These are phyloP conservation scores for Davidsoniella eucalypti DNA, from an alignment of 2,329 filamentous ascomycete genomes.

Conservation along the genomic window DNA sequence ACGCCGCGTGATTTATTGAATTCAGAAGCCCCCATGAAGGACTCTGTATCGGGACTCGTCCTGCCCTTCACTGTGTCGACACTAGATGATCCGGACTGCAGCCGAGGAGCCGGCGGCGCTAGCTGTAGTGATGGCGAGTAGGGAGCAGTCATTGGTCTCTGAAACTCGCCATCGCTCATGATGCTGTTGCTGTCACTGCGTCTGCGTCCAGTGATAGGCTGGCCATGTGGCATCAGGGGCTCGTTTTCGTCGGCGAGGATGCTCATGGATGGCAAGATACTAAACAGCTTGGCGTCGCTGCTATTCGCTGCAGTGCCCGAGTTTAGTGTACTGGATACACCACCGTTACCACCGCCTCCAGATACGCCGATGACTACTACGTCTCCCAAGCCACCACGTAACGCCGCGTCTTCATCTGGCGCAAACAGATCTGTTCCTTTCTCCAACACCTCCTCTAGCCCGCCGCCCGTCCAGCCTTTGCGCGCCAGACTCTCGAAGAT, in stretches of 20 bases:
- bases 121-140: neutral
- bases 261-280: conserved; percentile 46
- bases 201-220: too few relatives aligned
- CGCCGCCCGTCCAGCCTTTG: conserved; percentile 52
- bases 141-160: neutral
- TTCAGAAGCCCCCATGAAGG: conserved; percentile 37
- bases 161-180: neutral
- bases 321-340: conserved; percentile 14
- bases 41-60: conserved; percentile 22
- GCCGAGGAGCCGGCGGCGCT: too few relatives aligned
- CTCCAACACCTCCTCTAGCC: conserved; percentile 48
- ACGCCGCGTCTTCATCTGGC: conserved; percentile 20
- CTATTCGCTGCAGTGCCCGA: conserved; percentile 20
- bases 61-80: neutral
- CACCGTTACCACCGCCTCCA: conserved; percentile 14
- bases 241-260: conserved; percentile 35
- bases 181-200: neutral
- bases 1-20: conserved; percentile 33
- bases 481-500: conserved; percentile 50
- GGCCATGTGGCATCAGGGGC: too few relatives aligned
- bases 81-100: too few relatives aligned
- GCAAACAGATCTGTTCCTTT: conserved; percentile 46
- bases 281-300: conserved; percentile 37
- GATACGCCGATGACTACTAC: neutral
- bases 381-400: conserved; percentile 13